Base-by-base conservation (phyloP, 148 eudicot species). In the Amaranthus palmeri region DNA sequence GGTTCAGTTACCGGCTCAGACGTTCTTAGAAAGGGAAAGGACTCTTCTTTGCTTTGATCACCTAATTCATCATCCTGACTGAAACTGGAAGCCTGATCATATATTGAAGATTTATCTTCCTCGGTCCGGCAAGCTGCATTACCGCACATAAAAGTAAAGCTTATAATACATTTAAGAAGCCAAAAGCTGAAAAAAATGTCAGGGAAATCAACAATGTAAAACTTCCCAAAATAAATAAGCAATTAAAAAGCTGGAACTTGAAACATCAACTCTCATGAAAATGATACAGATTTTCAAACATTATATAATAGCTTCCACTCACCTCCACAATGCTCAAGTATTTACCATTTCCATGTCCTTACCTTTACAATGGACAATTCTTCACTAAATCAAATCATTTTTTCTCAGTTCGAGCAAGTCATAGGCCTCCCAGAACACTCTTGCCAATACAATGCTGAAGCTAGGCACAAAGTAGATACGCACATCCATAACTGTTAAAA, bases 121-220 rank as follows among this genome's bases (percentile, higher is more conserved):
- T 50, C 72, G 9, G 49, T 64, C 43, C 71, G 42, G 47, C 82
- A 60, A 79, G 59, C 89, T 88, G 85, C 80, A 80, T 67, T 54
- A 61, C 51, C 60, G 68, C 18, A 75, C 45, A 43, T 36, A 53
- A 15, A 17, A 47, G 53, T 54, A 25, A 25, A 25, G 36, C 36
- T 25, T 25, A 25, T 25, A 25, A 25, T 25, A 25, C 36, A 25
- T 25, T 25, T 25, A 25, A 25, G 36, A 25, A 25, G 36, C 36
- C 36, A 25, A 25, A 25, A 25, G 36, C 36, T 25, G 36, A 2
- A 25, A 25, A 25, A 25, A 25, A 25, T 25, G 36, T 25, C 36
- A 25, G 36, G 36, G 11, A 17, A 64, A 15, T 46, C 52, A 65
- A 8, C 40, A n/a, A n/a, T 8, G 11, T 4, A 46, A 25, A 25